Percentiles rank a stretch among this genome's conserved stretches.
phyloP scores from a whole-genome alignment of 2,329 filamentous ascomycete genomes.

The Curvularia eragrostidis region DNA sequence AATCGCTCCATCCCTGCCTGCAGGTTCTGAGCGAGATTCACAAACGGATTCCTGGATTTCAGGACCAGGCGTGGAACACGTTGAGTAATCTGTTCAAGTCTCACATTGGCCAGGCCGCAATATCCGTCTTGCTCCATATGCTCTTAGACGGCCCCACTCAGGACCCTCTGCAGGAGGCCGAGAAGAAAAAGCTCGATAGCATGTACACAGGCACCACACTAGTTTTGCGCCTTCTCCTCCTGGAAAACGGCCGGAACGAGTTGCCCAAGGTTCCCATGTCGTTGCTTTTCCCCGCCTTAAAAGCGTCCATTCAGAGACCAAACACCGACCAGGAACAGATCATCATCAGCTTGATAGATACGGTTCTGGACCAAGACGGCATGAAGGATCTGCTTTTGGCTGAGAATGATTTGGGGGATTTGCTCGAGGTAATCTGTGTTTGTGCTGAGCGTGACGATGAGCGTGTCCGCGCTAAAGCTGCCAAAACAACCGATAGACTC shows the following conservation, averaged over 20 bases:
- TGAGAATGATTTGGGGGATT: slow-evolving; percentile 70
- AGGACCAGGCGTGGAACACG: slow-evolving; percentile 72
- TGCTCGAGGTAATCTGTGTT: slow-evolving; percentile 65
- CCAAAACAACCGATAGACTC: slow-evolving; percentile 34
- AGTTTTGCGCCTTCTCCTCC: slow-evolving; percentile 40
- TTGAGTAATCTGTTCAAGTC: slow-evolving; percentile 74
- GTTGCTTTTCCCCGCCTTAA: slow-evolving; percentile 44
- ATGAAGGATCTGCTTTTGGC: slow-evolving; percentile 65
- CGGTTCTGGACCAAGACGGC: slow-evolving; percentile 54
- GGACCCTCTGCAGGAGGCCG: slow-evolving; percentile 31
- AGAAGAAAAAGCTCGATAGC: slow-evolving; percentile 30
- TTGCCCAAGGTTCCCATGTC: slow-evolving; percentile 46
- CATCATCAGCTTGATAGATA: slow-evolving; percentile 59
- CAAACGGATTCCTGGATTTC: slow-evolving; percentile 66
- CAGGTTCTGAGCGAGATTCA: slow-evolving; percentile 76
- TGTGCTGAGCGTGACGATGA: slow-evolving; percentile 54
- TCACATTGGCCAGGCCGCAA: slow-evolving; percentile 73
- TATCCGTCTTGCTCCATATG: slow-evolving; percentile 70
- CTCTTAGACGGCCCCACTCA: slow-evolving; percentile 37
- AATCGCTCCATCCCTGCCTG: slow-evolving; percentile 69
- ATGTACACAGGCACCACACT: slow-evolving; percentile 41
- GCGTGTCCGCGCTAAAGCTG: slow-evolving; percentile 23
- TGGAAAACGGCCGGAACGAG: slow-evolving; percentile 43
- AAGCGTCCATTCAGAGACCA: slow-evolving; percentile 38
- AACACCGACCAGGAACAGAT: slow-evolving; percentile 50